Evolutionary conservation across 805 yeast species (phyloP), one percentile per base, ranked within the genome.

Genomic region (Schizosaccharomyces octosporus): DNA sequence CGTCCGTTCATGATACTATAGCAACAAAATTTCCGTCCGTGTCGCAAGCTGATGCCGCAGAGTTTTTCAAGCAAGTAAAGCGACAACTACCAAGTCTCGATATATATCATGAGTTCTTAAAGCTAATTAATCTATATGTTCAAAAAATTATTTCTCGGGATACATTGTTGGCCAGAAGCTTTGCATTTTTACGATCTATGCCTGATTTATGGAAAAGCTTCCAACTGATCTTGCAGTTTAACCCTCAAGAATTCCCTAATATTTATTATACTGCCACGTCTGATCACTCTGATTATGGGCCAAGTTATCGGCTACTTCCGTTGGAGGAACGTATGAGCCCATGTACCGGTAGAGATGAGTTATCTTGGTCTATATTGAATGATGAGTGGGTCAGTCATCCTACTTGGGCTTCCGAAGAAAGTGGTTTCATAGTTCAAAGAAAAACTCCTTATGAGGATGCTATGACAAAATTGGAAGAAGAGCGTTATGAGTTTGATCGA

Each of bases 351-450:
- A 81, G 99, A 67, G 99, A 93, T 72, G 97, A 90, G 67, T 85
- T 93, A 89, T 93, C 98, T 71, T 90, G 97, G 97, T 97, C 90
- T 69, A 96, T 93, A 17, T 78, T 93, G 67, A 93, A 93, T 72
- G 98, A 93, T 71, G 97, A 90, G 72, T 93, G 97, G 97, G 97
- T 93, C 43, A 96, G 97, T 5, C 97, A 93, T 72, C 99, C 99
- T 27, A 94, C 95, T n/a, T 93, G 99, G 99, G 98, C 97, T 3
- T 90, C 97, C 0, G 99, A 93, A 71, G 99, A 93, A 71, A 86
- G 96, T 13, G 99, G 98, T 0, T 93, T 90, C 68, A 89, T 93
- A 70, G 96, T 98, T n/a, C 99, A 93, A 71, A 81, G 97, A 65
- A 93, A 93, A 72, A 93, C 93, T 70, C 98, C 93, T 73, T 93